Conservation (phyloP, 331 rosid genomes). For the Acacia concinna region DNA sequence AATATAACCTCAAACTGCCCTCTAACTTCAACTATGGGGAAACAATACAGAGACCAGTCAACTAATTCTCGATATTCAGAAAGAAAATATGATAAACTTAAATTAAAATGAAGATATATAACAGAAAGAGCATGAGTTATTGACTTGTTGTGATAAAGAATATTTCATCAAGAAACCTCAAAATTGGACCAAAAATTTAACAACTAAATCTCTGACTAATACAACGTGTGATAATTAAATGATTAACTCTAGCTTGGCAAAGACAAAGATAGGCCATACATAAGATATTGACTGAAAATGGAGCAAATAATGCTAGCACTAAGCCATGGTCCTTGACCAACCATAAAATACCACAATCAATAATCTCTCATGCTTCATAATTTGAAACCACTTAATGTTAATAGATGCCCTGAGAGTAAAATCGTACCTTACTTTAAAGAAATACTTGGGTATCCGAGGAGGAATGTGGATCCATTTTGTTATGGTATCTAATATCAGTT, state of each 20-base stretch:
- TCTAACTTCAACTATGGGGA: neutral
- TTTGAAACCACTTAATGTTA: neutral
- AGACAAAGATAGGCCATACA: neutral
- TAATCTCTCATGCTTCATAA: neutral
- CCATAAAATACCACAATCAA: neutral
- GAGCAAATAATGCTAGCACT: conserved; percentile 12
- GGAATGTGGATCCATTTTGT: conserved; percentile 53
- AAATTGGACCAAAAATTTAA: neutral
- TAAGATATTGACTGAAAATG: neutral
- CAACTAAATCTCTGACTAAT: neutral
- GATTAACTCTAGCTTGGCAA: neutral
- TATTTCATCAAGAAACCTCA: neutral
- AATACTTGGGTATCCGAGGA: conserved; percentile 52
- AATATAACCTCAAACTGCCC: neutral
- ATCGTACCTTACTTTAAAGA: conserved; percentile 61
- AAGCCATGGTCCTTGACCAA: neutral
- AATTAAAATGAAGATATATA: neutral
- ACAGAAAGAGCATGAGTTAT: neutral
- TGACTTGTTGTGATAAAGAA: neutral
- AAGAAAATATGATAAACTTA: neutral
- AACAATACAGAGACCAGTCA: neutral
- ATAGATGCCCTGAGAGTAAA: neutral
- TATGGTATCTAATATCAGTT: conserved; percentile 33
- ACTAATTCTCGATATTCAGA: neutral
- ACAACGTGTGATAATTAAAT: neutral